These are phyloP conservation scores for Flaveria robusta DNA, from an alignment of 129 eudicot genomes.

Conservation along the genomic window DNA sequence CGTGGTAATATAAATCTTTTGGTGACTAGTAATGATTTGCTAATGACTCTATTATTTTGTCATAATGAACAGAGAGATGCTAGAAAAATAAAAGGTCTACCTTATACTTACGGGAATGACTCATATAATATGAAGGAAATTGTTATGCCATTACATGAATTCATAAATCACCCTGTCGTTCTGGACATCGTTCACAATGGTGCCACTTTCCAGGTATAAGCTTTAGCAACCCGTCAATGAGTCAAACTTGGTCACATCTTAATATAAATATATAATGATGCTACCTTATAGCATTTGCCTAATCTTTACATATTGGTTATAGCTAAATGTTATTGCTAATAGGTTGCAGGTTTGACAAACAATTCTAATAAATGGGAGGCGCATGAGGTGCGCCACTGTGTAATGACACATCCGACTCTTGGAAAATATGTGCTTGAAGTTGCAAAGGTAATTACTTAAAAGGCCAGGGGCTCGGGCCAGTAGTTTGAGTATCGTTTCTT, in stretches of 20 bases:
- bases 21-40: background rate
- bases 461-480: background rate
- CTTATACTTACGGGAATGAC: constrained; percentile 46
- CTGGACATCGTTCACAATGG: constrained; percentile 89
- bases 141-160: constrained; percentile 79
- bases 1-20: background rate
- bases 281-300: background rate
- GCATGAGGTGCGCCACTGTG: constrained; percentile 90
- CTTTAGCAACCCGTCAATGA: constrained; percentile 6
- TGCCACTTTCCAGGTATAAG: constrained; percentile 93
- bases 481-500: background rate
- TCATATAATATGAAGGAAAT: constrained; percentile 79
- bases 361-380: constrained; percentile 63
- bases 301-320: background rate
- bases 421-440: constrained; percentile 87
- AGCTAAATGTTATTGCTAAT: constrained; percentile 24
- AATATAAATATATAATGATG: background rate
- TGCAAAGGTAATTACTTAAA: constrained; percentile 69
- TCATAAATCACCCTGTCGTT: constrained; percentile 71
- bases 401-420: constrained; percentile 61
- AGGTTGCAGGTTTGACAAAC: constrained; percentile 93
- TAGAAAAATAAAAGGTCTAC: constrained; percentile 46
- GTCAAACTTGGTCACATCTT: background rate
- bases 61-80: constrained; percentile 63
- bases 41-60: constrained; percentile 12